Conservation (phyloP, 2,329 filamentous ascomycete species). For the Arthrobotrys sinensis region DNA sequence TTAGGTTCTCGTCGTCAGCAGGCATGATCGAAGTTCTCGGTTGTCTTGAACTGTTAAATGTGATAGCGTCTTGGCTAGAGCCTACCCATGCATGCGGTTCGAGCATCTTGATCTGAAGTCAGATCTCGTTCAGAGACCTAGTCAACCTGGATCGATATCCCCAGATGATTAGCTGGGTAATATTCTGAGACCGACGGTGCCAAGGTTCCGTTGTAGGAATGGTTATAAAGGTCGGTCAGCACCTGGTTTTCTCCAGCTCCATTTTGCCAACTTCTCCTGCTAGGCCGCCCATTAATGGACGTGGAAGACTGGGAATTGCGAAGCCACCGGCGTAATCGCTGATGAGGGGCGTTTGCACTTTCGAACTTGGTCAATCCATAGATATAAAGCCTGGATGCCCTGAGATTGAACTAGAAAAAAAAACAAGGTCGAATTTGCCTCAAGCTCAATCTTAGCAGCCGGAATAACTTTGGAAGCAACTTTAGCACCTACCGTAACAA, state of each 20-base stretch:
- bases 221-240: slow-evolving; percentile 14
- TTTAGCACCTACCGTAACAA: neutral
- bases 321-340: slow-evolving; percentile 43
- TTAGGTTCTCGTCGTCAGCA: slow-evolving; percentile 41
- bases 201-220: slow-evolving; percentile 18
- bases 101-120: slow-evolving; percentile 21
- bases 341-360: slow-evolving; percentile 12
- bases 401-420: neutral
- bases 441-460: neutral
- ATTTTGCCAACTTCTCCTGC: slow-evolving; percentile 13
- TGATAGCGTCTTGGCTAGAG: slow-evolving; percentile 23
- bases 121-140: slow-evolving; percentile 5
- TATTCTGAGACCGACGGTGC: slow-evolving; percentile 22
- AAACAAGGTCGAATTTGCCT: neutral
- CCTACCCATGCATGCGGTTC: slow-evolving; percentile 27
- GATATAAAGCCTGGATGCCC: neutral
- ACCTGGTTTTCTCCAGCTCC: slow-evolving; percentile 4
- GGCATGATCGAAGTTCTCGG: slow-evolving; percentile 36
- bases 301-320: slow-evolving; percentile 31
- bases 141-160: slow-evolving; percentile 9
- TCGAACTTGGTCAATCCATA: neutral
- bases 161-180: slow-evolving; percentile 9
- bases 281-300: slow-evolving; percentile 42
- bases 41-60: slow-evolving; percentile 27
- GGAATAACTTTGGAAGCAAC: neutral